Evolutionary conservation across 2,329 filamentous ascomycete species (phyloP).

Genomic region (Ceratocystis destructans): DNA sequence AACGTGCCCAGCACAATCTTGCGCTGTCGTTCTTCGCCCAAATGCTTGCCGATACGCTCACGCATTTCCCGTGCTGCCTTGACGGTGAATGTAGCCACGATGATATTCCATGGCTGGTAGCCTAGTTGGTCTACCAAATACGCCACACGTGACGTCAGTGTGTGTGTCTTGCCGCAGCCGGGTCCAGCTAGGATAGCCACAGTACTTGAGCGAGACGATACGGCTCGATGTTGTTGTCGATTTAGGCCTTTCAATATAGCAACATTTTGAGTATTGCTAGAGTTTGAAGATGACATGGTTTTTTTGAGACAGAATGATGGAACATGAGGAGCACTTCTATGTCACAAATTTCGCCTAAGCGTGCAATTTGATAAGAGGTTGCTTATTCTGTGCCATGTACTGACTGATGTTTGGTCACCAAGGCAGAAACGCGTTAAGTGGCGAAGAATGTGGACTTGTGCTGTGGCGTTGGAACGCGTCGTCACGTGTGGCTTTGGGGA

Average conservation of each 20-base stretch:
- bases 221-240: constrained; percentile 36
- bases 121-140: constrained; percentile 64
- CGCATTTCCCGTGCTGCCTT: constrained; percentile 93
- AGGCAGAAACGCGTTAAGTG: background rate
- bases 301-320: background rate
- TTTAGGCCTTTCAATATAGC: background rate
- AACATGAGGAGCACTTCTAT: background rate
- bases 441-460: background rate
- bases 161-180: constrained; percentile 83
- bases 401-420: background rate
- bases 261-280: background rate
- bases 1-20: constrained; percentile 84
- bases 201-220: constrained; percentile 38
- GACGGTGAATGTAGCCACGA: constrained; percentile 94
- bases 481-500: background rate
- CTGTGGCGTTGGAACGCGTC: background rate
- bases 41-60: constrained; percentile 62
- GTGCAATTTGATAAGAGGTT: too few relatives aligned
- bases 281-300: background rate
- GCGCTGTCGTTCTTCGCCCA: constrained; percentile 63
- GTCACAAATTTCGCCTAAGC: background rate
- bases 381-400: background rate
- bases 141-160: constrained; percentile 79
- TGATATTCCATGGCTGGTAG: constrained; percentile 69
- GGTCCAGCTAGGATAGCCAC: constrained; percentile 55